Conservation (phyloP, 2,329 filamentous ascomycete species). For the Xylaria arbuscula region DNA sequence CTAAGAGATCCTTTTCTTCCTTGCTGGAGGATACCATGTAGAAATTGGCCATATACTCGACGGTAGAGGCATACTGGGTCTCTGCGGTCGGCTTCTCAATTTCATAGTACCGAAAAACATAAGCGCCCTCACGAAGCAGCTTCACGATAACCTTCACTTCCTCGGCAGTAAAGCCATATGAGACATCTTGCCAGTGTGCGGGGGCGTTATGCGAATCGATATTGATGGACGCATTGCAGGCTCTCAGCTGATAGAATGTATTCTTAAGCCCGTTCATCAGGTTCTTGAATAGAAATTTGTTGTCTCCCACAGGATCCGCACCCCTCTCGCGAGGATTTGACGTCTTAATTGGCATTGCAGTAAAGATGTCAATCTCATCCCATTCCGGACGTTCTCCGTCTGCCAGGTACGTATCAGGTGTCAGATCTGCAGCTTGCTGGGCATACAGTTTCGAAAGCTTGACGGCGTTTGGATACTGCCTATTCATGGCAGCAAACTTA, state of each 20-base stretch:
- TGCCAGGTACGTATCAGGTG: constrained; percentile 82
- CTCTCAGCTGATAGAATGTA: constrained; percentile 93
- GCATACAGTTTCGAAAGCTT: constrained; percentile 86
- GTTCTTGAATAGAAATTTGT: constrained; percentile 98
- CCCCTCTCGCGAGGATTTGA: constrained; percentile 90
- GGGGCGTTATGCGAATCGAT: constrained; percentile 84
- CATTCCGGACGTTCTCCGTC: constrained; percentile 89
- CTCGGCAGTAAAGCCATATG: constrained; percentile 95
- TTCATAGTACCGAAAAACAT: constrained; percentile 97
- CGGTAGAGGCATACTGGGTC: constrained; percentile 79
- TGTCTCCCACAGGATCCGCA: constrained; percentile 91
- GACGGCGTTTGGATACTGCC: constrained; percentile 92
- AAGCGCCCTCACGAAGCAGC: constrained; percentile 94
- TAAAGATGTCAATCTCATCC: constrained; percentile 99
- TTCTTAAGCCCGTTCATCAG: constrained; percentile 95
- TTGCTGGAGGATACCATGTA: constrained; percentile 94
- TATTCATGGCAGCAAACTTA: constrained; percentile 98
- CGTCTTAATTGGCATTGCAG: constrained; percentile 94
- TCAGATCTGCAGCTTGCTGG: constrained; percentile 71
- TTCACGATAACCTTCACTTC: constrained; percentile 97
- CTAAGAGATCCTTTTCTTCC: constrained; percentile 96
- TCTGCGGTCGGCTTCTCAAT: constrained; percentile 82
- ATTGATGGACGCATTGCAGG: constrained; percentile 80
- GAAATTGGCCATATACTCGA: constrained; percentile 93
- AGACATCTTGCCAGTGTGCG: constrained; percentile 92